Percentiles rank a stretch among this genome's conserved stretches.
Conservation (phyloP, 495 filamentous ascomycete species). For the Xanthoparmelia taractica region DNA sequence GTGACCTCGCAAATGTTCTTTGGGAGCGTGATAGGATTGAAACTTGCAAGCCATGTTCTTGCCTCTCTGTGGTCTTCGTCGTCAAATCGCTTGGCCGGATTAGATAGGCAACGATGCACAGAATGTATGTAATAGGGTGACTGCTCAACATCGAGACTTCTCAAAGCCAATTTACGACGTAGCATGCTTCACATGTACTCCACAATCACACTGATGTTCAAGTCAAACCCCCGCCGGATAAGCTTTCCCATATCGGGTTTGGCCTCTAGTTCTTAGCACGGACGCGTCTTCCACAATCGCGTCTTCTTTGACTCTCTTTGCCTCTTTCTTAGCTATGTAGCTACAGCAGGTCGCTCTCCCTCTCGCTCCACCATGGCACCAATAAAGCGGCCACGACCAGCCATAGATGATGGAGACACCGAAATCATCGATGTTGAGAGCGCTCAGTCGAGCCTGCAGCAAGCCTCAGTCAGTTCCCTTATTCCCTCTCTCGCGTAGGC, state of each 20-base stretch:
- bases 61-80: constrained; percentile 59
- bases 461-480: constrained; percentile 37
- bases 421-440: constrained; percentile 41
- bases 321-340: neutral
- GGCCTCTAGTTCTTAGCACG: no score
- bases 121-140: neutral
- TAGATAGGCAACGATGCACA: neutral
- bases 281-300: neutral
- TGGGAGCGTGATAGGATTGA: constrained; percentile 57
- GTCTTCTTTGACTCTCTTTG: neutral
- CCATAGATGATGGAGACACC: constrained; percentile 39
- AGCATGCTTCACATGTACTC: constrained; percentile 2
- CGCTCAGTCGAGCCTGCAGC: constrained; percentile 38
- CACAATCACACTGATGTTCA: neutral
- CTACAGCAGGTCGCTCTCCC: neutral
- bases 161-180: neutral
- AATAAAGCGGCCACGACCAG: constrained; percentile 42
- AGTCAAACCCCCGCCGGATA: no score
- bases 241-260: no score
- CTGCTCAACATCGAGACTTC: neutral
- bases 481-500: constrained; percentile 17
- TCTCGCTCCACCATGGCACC: constrained; percentile 30
- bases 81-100: neutral
- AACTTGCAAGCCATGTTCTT: constrained; percentile 64
- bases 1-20: constrained; percentile 54